These are phyloP conservation scores for Fusarium austroafricanum DNA, from an alignment of 2,329 filamentous ascomycete species.

Conservation along the genomic window DNA sequence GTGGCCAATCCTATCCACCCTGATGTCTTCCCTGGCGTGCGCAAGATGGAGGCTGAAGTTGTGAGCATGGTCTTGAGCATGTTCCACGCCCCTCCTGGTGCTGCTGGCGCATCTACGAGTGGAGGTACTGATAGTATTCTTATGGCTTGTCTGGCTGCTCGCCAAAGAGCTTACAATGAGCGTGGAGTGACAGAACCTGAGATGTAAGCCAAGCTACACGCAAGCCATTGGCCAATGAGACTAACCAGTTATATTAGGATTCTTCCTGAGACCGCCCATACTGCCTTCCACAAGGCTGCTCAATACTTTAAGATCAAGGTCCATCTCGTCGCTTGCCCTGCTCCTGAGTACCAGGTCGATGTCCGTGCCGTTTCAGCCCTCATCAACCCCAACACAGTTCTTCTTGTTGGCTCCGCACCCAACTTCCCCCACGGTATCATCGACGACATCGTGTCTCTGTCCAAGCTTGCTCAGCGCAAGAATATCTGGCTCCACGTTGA, in stretches of 20 bases:
- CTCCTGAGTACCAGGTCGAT: slow-evolving; percentile 86
- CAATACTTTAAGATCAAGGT: slow-evolving; percentile 98
- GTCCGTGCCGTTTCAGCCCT: slow-evolving; percentile 81
- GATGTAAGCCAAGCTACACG: slow-evolving; percentile 70
- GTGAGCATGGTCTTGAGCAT: slow-evolving; percentile 93
- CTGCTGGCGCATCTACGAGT: slow-evolving; percentile 88
- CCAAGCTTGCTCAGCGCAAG: slow-evolving; percentile 81
- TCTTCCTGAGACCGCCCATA: slow-evolving; percentile 92
- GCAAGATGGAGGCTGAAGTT: slow-evolving; percentile 99
- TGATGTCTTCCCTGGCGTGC: slow-evolving; percentile 95
- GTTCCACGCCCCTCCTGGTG: slow-evolving; percentile 89
- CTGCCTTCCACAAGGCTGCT: slow-evolving; percentile 94
- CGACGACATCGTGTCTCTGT: slow-evolving; percentile 89
- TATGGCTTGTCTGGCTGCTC: slow-evolving; percentile 91
- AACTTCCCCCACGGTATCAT: slow-evolving; percentile 99
- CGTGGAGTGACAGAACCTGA: slow-evolving; percentile 91
- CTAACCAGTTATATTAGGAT: slow-evolving; percentile 69
- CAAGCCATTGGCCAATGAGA: not conserved
- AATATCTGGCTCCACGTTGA: slow-evolving; percentile 93
- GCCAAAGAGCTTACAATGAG: slow-evolving; percentile 88
- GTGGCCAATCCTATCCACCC: slow-evolving; percentile 97
- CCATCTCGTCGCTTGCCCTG: slow-evolving; percentile 87
- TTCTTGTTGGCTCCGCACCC: slow-evolving; percentile 93
- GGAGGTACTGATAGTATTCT: slow-evolving; percentile 97
- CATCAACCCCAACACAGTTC: slow-evolving; percentile 92